A percentile compares a stretch with the other conserved stretches of the same genome.
phyloP scores from a whole-genome alignment of 192 early-diverging fungal species.

The Coemansia umbellata region DNA sequence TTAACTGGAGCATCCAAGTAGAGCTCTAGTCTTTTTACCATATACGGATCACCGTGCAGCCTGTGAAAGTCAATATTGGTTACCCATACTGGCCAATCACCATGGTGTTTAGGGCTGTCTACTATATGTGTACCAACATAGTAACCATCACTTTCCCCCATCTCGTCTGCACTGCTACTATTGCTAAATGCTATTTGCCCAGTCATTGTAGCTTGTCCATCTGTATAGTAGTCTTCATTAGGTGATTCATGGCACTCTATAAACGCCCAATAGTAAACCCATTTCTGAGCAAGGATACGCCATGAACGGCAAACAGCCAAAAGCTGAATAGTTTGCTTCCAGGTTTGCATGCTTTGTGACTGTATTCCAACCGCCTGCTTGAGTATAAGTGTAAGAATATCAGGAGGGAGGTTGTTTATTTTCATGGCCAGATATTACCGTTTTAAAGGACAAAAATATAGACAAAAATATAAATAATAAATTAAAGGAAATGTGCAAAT shows the following conservation, averaged over 20 bases:
- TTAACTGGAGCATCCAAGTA: not conserved
- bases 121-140: no score
- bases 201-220: no score
- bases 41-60: not conserved
- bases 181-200: no score
- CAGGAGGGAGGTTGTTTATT: not conserved
- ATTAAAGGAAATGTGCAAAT: not conserved
- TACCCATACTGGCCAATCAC: not conserved
- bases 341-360: not conserved
- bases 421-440: no score
- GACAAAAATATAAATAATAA: no score
- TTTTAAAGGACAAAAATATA: no score
- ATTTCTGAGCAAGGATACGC: not conserved
- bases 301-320: not conserved
- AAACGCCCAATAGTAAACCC: not conserved
- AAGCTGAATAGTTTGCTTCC: not conserved
- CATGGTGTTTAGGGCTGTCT: no score
- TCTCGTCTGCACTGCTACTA: no score
- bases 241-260: not conserved
- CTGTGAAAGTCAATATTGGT: not conserved
- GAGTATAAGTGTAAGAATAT: not conserved
- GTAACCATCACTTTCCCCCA: no score
- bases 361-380: not conserved
- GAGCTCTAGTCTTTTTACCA: not conserved
- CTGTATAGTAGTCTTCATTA: not conserved